These are phyloP conservation scores for Tricholoma bakamatsutake DNA, from an alignment of 768 basidiomycete genomes.

Conservation along the genomic window DNA sequence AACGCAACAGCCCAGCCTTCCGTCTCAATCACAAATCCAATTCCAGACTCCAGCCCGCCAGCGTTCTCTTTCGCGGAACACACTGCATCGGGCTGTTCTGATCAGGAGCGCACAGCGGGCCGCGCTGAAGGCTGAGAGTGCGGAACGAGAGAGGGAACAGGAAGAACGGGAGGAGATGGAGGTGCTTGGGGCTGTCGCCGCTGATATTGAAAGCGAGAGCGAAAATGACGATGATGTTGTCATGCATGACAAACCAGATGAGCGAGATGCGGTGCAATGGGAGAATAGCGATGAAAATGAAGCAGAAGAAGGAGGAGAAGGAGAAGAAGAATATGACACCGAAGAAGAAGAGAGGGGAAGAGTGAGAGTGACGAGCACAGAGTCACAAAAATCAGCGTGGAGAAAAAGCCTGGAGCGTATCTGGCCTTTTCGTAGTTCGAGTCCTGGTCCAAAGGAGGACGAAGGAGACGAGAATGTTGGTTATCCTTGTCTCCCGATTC, in stretches of 20 bases:
- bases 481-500: background rate
- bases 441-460: conserved; percentile 15
- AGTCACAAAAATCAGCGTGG: conserved; percentile 31
- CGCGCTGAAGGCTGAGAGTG: conserved; percentile 43
- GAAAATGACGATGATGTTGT: conserved; percentile 25
- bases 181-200: conserved; percentile 34
- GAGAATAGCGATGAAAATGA: conserved; percentile 20
- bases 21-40: conserved; percentile 15
- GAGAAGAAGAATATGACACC: conserved; percentile 25
- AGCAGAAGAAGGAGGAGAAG: conserved; percentile 18
- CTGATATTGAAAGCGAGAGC: conserved; percentile 30
- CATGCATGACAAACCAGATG: conserved; percentile 15
- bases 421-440: conserved; percentile 33
- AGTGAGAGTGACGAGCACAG: conserved; percentile 13
- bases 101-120: conserved; percentile 66
- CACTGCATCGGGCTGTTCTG: conserved; percentile 64
- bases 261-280: conserved; percentile 15
- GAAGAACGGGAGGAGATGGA: conserved; percentile 50
- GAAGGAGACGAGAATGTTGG: conserved; percentile 19
- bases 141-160: conserved; percentile 43
- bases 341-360: conserved; percentile 10
- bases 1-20: conserved; percentile 13
- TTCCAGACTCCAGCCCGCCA: conserved; percentile 32
- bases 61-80: conserved; percentile 36
- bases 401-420: conserved; percentile 37